Conservation (phyloP, 2,329 filamentous ascomycete species). For the Phialophora macrospora region DNA sequence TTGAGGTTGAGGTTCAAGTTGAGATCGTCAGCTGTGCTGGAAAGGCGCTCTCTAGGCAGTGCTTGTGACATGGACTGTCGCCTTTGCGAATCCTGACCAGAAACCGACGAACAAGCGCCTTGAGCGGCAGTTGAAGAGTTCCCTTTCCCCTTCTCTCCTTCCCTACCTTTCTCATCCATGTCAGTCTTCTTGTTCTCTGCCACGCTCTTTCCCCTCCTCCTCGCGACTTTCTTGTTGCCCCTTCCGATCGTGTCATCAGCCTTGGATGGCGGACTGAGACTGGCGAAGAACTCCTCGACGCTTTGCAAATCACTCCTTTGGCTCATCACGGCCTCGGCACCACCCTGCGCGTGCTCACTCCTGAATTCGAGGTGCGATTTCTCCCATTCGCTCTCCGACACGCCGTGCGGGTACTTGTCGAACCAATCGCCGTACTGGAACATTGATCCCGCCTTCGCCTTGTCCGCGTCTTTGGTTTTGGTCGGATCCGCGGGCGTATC, state of each 20-base stretch:
- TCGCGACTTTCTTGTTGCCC: slow-evolving; percentile 52
- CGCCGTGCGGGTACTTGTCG: slow-evolving; percentile 88
- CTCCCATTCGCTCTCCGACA: slow-evolving; percentile 81
- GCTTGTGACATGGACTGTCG: slow-evolving; percentile 8
- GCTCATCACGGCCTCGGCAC: slow-evolving; percentile 82
- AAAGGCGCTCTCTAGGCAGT: slow-evolving; percentile 14
- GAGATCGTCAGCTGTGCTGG: slow-evolving; percentile 14
- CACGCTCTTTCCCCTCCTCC: slow-evolving; percentile 44
- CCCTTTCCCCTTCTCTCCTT: slow-evolving; percentile 18
- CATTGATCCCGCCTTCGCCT: slow-evolving; percentile 47
- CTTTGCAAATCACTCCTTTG: slow-evolving; percentile 90
- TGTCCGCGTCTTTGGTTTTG: slow-evolving; percentile 11
- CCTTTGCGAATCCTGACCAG: slow-evolving; percentile 10
- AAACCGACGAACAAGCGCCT: neutral
- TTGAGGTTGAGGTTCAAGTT: slow-evolving; percentile 33
- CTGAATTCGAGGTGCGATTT: slow-evolving; percentile 70
- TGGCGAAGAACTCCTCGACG: slow-evolving; percentile 91
- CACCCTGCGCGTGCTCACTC: slow-evolving; percentile 72
- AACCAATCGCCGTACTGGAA: slow-evolving; percentile 99
- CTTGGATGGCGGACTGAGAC: slow-evolving; percentile 67
- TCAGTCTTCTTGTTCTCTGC: slow-evolving; percentile 46
- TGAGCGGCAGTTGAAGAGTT: slow-evolving; percentile 9
- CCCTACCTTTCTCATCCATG: slow-evolving; percentile 21
- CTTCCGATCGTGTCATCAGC: slow-evolving; percentile 45
- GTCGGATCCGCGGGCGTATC: slow-evolving; percentile 27